Conservation (phyloP, 345 rosid species). For the Rubroshorea leprosula region DNA sequence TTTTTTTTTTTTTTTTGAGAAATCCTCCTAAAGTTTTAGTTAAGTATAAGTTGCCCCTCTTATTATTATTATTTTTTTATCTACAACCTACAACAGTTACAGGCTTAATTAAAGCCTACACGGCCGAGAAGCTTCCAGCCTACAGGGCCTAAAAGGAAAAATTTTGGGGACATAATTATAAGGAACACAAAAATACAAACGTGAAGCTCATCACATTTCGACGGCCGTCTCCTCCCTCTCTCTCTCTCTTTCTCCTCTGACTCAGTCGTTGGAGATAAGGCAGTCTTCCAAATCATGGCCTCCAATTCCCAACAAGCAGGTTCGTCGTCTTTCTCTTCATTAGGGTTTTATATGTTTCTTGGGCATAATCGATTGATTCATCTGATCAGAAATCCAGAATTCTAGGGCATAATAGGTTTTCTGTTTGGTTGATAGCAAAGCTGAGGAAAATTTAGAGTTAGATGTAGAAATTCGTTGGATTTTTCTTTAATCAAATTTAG, state of each 20-base stretch:
- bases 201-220: not conserved
- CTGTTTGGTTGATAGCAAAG: not conserved
- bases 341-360: not conserved
- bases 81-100: too few species aligned
- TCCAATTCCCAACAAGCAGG: constrained; percentile 46
- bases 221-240: not conserved
- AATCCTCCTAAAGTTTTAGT: too few species aligned
- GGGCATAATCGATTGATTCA: not conserved
- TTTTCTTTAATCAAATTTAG: not conserved
- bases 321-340: constrained; percentile 7
- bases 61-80: too few species aligned
- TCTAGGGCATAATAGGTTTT: not conserved
- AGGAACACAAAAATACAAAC: too few species aligned
- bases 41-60: too few species aligned
- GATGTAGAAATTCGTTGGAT: not conserved
- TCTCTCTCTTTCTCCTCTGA: constrained; percentile 1
- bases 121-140: too few species aligned
- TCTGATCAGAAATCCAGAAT: not conserved
- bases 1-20: too few species aligned
- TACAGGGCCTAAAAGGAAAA: too few species aligned
- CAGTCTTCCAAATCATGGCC: constrained; percentile 35
- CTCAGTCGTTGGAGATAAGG: constrained; percentile 24
- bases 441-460: not conserved
- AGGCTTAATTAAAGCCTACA: too few species aligned
- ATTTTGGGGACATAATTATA: too few species aligned